Evolutionary conservation across 1,139 yeast species (phyloP), one percentile per base, ranked within the genome.

Genomic region (Arxiozyma slooffiae): DNA sequence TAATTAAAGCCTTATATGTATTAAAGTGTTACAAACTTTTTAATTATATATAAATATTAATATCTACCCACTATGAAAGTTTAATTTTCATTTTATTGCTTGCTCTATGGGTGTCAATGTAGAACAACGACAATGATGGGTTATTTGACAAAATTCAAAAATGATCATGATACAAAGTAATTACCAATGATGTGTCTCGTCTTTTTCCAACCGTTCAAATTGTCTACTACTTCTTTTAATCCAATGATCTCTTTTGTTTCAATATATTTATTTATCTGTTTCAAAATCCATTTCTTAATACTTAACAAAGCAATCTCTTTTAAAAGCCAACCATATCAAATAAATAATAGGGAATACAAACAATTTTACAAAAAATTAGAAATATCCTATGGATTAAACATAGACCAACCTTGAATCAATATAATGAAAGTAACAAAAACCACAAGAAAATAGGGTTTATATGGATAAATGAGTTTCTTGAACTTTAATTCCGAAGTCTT

Each of bases 391-490:
- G 86, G 86, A 2, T 77, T 70, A 53, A 81, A 78, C 1, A 81
- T 66, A 5, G 78, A 63, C 86, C 81, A 81, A 18, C 86, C 86
- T 59, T 81, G 84, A 24, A 82, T 78, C 11, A 81, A 63, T 46
- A 79, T 71, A 49, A 81, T 71, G 46, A 79, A 61, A 1, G 71
- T 54, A 26, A 78, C 72, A 53, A 76, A 73, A 23, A 74, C 55
- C 2, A 80, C 76, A 40, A 76, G 78, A 49, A 77, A 69, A 66
- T 75, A 80, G 16, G 85, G 80, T n/a, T 84, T 85, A 60, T 68
- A 79, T 24, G 86, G 86, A 58, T 79, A 80, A 8, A 81, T 75
- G 69, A 77, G 73, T 51, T 82, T 77, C 49, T 62, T 72, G 67
- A 70, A 81, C 14, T 44, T 50, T 20, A 65, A 46, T 51, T 63